These are phyloP conservation scores for Acacia confusa DNA, from an alignment of 306 rosid species.

Conservation along the genomic window DNA sequence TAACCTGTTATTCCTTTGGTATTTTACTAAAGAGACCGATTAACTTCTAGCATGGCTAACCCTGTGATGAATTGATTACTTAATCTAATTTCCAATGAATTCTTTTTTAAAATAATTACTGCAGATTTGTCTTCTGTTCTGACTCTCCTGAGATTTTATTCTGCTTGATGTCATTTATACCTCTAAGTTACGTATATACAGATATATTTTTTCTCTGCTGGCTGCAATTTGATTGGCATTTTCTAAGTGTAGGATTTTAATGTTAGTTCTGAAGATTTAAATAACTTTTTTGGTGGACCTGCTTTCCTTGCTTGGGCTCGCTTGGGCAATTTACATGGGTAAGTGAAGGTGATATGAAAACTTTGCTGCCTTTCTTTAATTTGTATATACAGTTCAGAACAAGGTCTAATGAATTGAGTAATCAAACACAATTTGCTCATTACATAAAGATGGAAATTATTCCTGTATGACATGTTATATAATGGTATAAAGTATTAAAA, in stretches of 20 bases:
- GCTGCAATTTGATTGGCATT: constrained; percentile 38
- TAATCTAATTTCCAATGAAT: not conserved
- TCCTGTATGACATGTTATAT: constrained; percentile 14
- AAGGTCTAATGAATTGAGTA: constrained; percentile 14
- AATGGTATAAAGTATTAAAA: not conserved
- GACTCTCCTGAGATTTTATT: not conserved
- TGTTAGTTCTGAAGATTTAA: constrained; percentile 59
- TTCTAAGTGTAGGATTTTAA: constrained; percentile 73
- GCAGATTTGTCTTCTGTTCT: not conserved
- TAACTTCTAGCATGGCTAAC: not conserved
- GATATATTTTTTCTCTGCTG: constrained; percentile 6
- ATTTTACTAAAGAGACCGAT: not conserved
- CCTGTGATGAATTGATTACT: not conserved
- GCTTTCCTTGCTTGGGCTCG: constrained; percentile 99
- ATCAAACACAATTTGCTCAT: constrained; percentile 10
- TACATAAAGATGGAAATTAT: not conserved
- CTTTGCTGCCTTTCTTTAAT: not conserved
- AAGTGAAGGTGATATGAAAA: constrained; percentile 43
- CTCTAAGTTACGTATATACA: not conserved
- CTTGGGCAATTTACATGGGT: constrained; percentile 98
- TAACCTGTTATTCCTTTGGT: not conserved
- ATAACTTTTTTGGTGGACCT: constrained; percentile 91
- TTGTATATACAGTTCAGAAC: constrained; percentile 11
- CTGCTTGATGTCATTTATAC: constrained; percentile 19
- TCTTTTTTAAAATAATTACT: not conserved